Base-by-base conservation (phyloP, 768 basidiomycete species). In the Russula emetica region DNA sequence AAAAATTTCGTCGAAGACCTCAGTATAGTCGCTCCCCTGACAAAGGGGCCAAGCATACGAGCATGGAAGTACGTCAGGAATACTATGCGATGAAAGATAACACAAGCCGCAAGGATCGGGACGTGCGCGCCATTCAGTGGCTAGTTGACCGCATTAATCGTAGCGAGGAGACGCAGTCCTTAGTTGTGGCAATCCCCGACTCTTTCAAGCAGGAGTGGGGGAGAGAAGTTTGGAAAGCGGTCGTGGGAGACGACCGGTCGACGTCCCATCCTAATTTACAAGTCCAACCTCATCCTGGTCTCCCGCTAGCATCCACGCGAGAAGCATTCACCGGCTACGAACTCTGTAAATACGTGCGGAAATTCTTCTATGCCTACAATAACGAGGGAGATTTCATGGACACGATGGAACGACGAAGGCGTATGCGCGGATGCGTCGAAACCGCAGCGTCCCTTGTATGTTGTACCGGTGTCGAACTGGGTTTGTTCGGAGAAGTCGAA, bases 171-270 rank as follows among this genome's bases (percentile, higher is more conserved):
- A 38, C 58, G 38, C 55, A 66, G n/a, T 34, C 49, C 0, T 57
- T 66, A 34, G 55, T 53, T 2, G 28, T 55, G 36, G 55, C 50
- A 9, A 66, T 66, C 7, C 64, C 64, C 1, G 64, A 55, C 42
- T 53, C 64, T 30, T 62, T 63, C 51, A 30, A 58, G n/a, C n/a
- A 9, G 10, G 30, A 54, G 26, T 60, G 54, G 58, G 63, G 63
- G 8, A 20, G 50, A 30, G 8, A 60, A 3, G 63, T 60, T 14
- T 64, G 58, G 63, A 44, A 18, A 16, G 45, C 20, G 4, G 63
- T 60, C 22, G 26, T 47, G 22, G 5, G 45, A 22, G 45, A 20
- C 20, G n/a, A 45, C 44, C n/a, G 4, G 44, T 11, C 44, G 44
- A 22, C 10, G 1, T 22, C 44, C n/a, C 10, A 4, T 45, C 9